Conservation (phyloP, 305 asterid genomes). For the Withania somnifera region DNA sequence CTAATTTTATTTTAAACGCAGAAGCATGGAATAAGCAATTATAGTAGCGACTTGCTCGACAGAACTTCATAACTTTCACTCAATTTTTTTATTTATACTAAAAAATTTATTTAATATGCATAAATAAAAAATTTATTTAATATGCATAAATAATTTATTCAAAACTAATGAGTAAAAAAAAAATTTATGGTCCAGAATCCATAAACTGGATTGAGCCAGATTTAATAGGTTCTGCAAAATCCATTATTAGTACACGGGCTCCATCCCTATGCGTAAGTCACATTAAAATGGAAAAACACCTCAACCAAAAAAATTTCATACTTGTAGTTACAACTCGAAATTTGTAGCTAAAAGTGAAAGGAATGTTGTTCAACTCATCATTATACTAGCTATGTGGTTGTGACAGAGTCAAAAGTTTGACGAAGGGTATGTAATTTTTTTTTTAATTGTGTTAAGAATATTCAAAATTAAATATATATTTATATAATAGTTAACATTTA, state of each 20-base stretch:
- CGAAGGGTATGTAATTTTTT: no score
- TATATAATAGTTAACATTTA: no score
- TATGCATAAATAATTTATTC: not conserved
- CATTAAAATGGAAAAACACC: accelerated
- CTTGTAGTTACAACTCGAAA: accelerated
- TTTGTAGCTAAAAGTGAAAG: not conserved
- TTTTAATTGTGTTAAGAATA: no score
- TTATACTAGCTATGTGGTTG: not conserved
- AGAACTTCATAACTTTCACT: not conserved
- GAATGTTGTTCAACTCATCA: not conserved
- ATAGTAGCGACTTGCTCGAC: accelerated
- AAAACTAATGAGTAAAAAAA: not conserved
- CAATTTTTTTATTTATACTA: not conserved
- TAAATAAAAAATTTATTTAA: not conserved
- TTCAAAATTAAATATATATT: no score
- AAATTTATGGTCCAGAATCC: accelerated
- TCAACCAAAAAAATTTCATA: not conserved
- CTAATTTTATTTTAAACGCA: accelerated
- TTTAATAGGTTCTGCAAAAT: not conserved
- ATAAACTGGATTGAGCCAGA: not conserved
- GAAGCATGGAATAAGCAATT: not conserved
- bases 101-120: not conserved
- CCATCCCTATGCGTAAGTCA: not conserved
- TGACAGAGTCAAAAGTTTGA: no score
- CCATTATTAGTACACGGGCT: not conserved